Base-by-base conservation (phyloP, 1,284 basidiomycete species). In the Cystobasidiaceae sp. region DNA sequence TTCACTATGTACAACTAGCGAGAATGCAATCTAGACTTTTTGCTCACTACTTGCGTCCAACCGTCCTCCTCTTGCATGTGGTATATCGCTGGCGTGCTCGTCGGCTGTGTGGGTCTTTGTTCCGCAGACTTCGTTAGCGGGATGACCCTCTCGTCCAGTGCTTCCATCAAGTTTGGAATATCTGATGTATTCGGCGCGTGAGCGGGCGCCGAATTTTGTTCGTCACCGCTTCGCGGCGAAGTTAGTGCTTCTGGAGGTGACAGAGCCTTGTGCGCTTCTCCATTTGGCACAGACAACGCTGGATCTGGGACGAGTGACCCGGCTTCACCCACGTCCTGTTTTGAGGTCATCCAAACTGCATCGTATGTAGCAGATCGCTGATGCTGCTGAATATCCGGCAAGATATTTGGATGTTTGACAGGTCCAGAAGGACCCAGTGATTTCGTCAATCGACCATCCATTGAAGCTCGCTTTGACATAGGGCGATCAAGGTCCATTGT, bases 31-130 rank as follows among this genome's bases (percentile, higher is more conserved):
- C 48, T 48, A n/a, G 58, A n/a, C 43, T 60, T 62, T 41, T 62
- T 62, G 60, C 60, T 62, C n/a, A 41, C 21, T 13, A 62, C 60
- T 15, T 48, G 51, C 2, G 50, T 62, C 60, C 60, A 62, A 27
- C 60, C 60, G 19, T 62, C 60, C 4, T 62, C 49, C 15, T 52
- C 41, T 4, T 8, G 21, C 21, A 49, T 28, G 8, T 49, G 8
- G 6, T 49, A 17, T 9, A 27, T n/a, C 17, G 46, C 23, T 11
- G 37, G 37, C 9, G 37, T 39, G 9, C 37, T n/a, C 9, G n/a
- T 9, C 37, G 37, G n/a, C n/a, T 39, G 37, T 11, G 37, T 11
- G 9, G 11, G 37, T 39, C n/a, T 39, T 9, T 39, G 37, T 11
- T 39, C 9, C 37, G n/a, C 11, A 39, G 9, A 11, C n/a, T 9